phyloP scores from a whole-genome alignment of 2,329 filamentous ascomycete species.

The Didymella exigua region DNA sequence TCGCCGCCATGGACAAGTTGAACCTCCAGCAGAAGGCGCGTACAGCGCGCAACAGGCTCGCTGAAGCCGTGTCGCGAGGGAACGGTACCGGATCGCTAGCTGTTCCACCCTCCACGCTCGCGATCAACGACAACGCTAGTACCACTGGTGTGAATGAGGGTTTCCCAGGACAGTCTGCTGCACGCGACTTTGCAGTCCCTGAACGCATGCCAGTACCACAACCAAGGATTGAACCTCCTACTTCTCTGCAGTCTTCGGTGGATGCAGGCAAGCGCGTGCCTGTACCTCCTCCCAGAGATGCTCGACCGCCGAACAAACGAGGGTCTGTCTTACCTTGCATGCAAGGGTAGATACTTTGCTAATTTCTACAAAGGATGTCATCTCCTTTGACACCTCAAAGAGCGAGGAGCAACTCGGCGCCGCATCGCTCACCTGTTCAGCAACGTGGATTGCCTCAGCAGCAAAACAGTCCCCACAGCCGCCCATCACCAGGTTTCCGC shows the following conservation, averaged over 20 bases:
- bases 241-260: conserved; percentile 44
- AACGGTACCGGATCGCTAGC: conserved; percentile 35
- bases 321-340: conserved; percentile 22
- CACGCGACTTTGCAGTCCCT: conserved; percentile 42
- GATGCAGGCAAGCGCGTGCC: conserved; percentile 43
- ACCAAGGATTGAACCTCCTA: conserved; percentile 39
- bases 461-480: conserved; percentile 25
- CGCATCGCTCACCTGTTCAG: conserved; percentile 16
- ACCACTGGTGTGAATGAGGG: conserved; percentile 43
- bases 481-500: conserved; percentile 32
- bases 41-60: conserved; percentile 42
- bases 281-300: conserved; percentile 28
- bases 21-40: conserved; percentile 38
- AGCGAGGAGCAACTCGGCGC: conserved; percentile 38
- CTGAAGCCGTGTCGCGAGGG: conserved; percentile 35
- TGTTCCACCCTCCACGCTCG: conserved; percentile 36
- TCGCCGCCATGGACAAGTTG: conserved; percentile 40
- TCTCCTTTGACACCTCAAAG: conserved; percentile 22
- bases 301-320: conserved; percentile 25
- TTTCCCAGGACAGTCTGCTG: conserved; percentile 34
- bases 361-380: conserved; percentile 22
- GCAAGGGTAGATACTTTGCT: conserved; percentile 21
- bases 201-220: conserved; percentile 25
- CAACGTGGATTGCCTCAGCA: conserved; percentile 24
- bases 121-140: conserved; percentile 41